Evolutionary conservation across 805 yeast genomes (phyloP).

Genomic region (Starmerella floris): DNA sequence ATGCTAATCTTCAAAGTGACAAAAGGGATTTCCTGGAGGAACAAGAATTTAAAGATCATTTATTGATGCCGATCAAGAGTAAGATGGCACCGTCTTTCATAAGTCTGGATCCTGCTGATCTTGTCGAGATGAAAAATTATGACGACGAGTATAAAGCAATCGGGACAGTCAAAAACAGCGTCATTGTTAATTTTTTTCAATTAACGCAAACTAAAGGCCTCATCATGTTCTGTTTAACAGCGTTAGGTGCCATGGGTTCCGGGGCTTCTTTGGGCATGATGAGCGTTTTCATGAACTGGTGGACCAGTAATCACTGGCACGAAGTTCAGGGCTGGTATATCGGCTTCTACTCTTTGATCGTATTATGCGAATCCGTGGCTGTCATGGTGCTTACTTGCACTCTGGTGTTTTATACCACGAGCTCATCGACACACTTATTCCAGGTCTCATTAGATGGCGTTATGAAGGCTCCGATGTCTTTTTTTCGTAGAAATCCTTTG

Average conservation of each 20-base stretch:
- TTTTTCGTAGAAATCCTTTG: constrained; percentile 70
- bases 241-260: constrained; percentile 17
- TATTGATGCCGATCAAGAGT: not conserved
- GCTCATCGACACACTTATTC: constrained; percentile 45
- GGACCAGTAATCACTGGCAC: constrained; percentile 36
- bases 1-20: not conserved
- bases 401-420: constrained; percentile 16
- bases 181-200: constrained; percentile 25
- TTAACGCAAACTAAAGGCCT: not conserved
- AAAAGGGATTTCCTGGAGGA: not conserved
- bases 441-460: constrained; percentile 43
- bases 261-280: constrained; percentile 33
- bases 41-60: not conserved
- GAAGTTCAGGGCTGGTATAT: not conserved
- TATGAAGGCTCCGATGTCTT: constrained; percentile 67
- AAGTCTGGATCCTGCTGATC: not conserved
- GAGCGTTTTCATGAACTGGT: constrained; percentile 44
- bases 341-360: not conserved
- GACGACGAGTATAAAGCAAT: constrained; percentile 2
- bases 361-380: not conserved
- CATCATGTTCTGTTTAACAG: not conserved
- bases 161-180: constrained; percentile 17
- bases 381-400: not conserved
- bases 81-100: not conserved
- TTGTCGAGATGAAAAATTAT: not conserved